Percentiles rank a stretch among this genome's conserved stretches.
Conservation (phyloP, 768 basidiomycete genomes). For the Pisolithus orientalis region DNA sequence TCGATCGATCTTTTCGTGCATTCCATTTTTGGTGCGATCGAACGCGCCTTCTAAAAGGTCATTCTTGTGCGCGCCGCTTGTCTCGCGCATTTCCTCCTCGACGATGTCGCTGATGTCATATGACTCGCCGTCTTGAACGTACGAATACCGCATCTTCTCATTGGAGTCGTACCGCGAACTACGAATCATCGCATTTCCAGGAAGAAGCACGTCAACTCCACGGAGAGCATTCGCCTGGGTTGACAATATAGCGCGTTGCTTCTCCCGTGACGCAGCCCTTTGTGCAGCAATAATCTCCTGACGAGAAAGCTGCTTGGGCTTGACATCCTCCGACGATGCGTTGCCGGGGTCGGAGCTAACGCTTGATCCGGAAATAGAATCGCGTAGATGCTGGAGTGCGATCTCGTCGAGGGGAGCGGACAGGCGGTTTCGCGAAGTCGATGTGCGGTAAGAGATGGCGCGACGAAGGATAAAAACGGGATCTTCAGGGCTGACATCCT, state of each 20-base stretch:
- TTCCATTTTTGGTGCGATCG: slow-evolving; percentile 50
- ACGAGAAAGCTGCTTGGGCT: slow-evolving; percentile 45
- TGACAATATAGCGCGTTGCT: slow-evolving; percentile 78
- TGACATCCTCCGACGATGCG: slow-evolving; percentile 28
- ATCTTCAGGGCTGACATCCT: slow-evolving; percentile 78
- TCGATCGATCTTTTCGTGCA: slow-evolving; percentile 66
- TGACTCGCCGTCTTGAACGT: slow-evolving; percentile 87
- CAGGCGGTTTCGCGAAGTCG: slow-evolving; percentile 61
- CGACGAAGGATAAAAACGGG: slow-evolving; percentile 88
- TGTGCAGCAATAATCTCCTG: slow-evolving; percentile 95
- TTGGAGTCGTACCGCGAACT: slow-evolving; percentile 69
- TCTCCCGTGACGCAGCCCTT: slow-evolving; percentile 78
- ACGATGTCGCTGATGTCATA: slow-evolving; percentile 93
- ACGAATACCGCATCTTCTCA: slow-evolving; percentile 86
- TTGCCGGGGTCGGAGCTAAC: slow-evolving; percentile 39
- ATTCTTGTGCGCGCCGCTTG: slow-evolving; percentile 33
- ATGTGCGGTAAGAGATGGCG: slow-evolving; percentile 66
- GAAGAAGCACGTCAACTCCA: slow-evolving; percentile 84
- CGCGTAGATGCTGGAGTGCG: slow-evolving; percentile 65
- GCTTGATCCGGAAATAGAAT: slow-evolving; percentile 55
- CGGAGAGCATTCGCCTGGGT: slow-evolving; percentile 79
- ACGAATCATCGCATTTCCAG: slow-evolving; percentile 79
- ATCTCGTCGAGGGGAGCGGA: slow-evolving; percentile 82
- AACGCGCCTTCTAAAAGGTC: slow-evolving; percentile 68
- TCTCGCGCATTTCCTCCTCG: slow-evolving; percentile 79